Evolutionary conservation across 495 filamentous ascomycete species (phyloP), one percentile per base, ranked within the genome.

Genomic region (Aspergillus cavernicola): DNA sequence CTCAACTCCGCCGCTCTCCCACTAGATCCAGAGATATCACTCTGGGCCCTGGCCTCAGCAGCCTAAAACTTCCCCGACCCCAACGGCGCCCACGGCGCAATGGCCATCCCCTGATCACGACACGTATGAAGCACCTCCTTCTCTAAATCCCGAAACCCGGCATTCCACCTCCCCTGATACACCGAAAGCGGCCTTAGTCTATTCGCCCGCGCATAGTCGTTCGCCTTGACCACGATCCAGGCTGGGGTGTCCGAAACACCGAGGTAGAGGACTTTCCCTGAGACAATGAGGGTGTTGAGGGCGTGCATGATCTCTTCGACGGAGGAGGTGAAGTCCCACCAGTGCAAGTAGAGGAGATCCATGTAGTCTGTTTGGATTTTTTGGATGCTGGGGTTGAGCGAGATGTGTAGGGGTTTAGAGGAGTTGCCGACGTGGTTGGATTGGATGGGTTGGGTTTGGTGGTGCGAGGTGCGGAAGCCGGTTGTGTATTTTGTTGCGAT

Each of bases 401-500:
- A 28, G 24, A 28, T 28, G 24, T 9, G 24, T 9, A 28, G 4
- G 24, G 72, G 79, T 65, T 85, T 85, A 31, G 70, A 65, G 7
- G 69, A 64, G 58, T 85, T 89, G 12, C 86, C 86, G 10, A 62
- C 64, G 50, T 63, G 76, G 64, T 85, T 87, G 53, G 77, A 76
- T 35, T 46, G 43, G 1, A 46, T n/a, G 16, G 43, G 43, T 7
- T 46, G 29, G 43, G 43, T 46, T 2, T 16, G 4, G 28, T 13
- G 28, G 28, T 29, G 40, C 2, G 13, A 33, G 20, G 46, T 20
- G 20, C 28, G 22, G 59, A 67, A 75, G 29, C 66, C 65, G 3
- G 69, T 70, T 1, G 80, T 80, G 64, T 73, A 84, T 58, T 91
- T 93, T 42, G 88, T 92, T 0, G 88, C 87, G 38, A 92, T 72